Percentiles rank a stretch among this genome's conserved stretches.
These are phyloP conservation scores for Persicaria tinctoria DNA, from an alignment of 148 eudicot species.

Conservation along the genomic window DNA sequence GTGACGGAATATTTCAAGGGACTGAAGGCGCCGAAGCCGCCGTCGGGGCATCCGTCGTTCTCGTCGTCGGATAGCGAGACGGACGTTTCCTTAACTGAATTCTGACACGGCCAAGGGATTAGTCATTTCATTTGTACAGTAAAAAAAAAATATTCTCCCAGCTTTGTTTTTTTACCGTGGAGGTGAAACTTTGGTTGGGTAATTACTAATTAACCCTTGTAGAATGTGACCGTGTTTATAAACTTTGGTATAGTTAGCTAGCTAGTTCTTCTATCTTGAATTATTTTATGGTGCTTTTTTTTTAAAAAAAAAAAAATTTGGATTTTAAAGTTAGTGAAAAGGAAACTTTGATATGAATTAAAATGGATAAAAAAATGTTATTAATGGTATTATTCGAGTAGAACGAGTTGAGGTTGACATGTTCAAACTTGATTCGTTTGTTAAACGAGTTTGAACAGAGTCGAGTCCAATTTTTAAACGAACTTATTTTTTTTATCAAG, in stretches of 20 bases:
- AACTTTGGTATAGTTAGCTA: neutral
- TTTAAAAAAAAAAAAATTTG: too few species aligned
- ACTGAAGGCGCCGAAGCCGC: conserved; percentile 24
- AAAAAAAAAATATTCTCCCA: neutral
- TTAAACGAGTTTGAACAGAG: too few species aligned
- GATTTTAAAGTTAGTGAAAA: too few species aligned
- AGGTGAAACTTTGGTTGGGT: neutral
- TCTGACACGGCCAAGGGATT: conserved; percentile 10
- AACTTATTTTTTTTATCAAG: too few species aligned
- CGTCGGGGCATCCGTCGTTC: conserved; percentile 18
- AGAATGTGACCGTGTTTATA: conserved; percentile 1
- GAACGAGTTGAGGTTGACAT: too few species aligned
- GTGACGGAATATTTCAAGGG: conserved; percentile 49
- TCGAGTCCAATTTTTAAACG: too few species aligned
- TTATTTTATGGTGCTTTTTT: too few species aligned
- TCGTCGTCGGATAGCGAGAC: conserved; percentile 11
- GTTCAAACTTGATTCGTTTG: too few species aligned
- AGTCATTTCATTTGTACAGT: neutral
- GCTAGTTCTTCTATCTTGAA: neutral
- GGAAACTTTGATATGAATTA: too few species aligned
- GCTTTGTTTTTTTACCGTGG: neutral
- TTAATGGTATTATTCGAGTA: neutral
- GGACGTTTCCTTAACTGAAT: conserved; percentile 15
- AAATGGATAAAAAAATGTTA: too few species aligned
- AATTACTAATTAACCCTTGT: neutral